Base-by-base conservation (phyloP, 2,329 filamentous ascomycete genomes). In the Monosporascus sp. region DNA sequence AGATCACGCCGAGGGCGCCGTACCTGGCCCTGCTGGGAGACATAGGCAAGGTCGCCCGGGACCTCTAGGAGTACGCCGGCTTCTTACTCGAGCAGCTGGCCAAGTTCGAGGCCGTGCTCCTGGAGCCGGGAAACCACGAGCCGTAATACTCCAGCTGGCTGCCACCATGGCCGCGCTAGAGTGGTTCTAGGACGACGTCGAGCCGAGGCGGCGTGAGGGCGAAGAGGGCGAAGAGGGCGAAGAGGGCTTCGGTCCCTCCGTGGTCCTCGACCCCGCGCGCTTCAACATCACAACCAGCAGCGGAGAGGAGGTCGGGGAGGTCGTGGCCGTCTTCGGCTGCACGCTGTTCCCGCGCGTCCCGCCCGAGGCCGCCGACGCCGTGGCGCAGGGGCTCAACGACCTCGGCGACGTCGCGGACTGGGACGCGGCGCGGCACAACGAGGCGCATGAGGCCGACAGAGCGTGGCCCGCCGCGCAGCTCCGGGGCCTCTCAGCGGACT, bases 11-110 rank as follows among this genome's bases (percentile, higher is more conserved):
- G 1, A 69, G 66, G 49, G 76, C 79, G 1, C 76, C 77, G 0
- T 73, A 77, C 53, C 70, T 85, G 2, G 80, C 78, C 0, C 71
- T 85, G 0, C 70, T 84, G 0, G 81, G 82, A 22, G 80, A 84
- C 57, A 78, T 85, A 49, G 81, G 80, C 46, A 73, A 74, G 52
- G 49, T 9, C 2, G 26, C 52, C 2, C 56, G 67, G 9, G 70
- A 76, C 54, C 70, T 1, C 26, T 7, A 28, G 26, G 8, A 28
- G 26, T 9, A 28, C 7, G 20, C 20, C 20, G 20, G 20, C 20
- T 22, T 22, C 3, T 22, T 3, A 22, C 20, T 22, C 20, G 20
- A 22, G 20, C 20, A 22, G 20, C 20, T 22, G 3, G 20, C 20
- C 20, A 22, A 22, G 20, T 2, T 22, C 20, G 20, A 28, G 24